Conservation (phyloP, 176 grass and related monocot genomes). For the Miscanthus lutarioriparius region DNA sequence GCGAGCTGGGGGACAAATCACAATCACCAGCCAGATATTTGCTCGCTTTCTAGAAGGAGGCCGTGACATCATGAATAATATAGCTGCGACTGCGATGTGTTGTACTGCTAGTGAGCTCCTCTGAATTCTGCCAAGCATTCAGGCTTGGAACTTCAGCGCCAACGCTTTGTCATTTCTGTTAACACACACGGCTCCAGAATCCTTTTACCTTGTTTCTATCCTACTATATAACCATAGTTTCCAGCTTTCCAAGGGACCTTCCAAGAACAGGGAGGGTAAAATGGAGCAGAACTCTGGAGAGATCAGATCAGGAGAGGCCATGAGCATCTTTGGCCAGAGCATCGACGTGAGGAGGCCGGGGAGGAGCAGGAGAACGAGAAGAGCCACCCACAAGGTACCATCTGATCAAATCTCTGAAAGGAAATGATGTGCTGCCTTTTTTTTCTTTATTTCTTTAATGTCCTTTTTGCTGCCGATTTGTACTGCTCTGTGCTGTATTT, state of each 20-base stretch:
- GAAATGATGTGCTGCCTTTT: background rate
- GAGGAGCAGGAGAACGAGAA: conserved; percentile 37
- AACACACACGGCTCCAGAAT: background rate
- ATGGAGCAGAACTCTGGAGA: conserved; percentile 36
- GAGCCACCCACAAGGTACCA: conserved; percentile 51
- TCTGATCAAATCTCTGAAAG: background rate
- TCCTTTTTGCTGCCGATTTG: background rate
- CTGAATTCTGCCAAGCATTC: background rate
- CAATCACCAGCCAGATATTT: background rate
- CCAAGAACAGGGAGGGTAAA: conserved; percentile 34
- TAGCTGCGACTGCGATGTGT: background rate
- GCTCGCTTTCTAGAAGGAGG: conserved; percentile 7
- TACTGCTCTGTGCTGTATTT: background rate
- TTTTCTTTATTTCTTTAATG: background rate
- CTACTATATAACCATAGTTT: background rate
- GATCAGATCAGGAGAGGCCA: conserved; percentile 60
- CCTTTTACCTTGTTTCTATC: background rate
- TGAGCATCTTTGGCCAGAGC: conserved; percentile 72
- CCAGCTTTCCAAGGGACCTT: background rate
- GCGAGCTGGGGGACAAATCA: background rate
- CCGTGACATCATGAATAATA: background rate
- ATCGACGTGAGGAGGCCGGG: conserved; percentile 53
- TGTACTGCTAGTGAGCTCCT: conserved; percentile 23
- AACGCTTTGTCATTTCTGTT: background rate
- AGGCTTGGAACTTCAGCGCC: conserved; percentile 20